Conservation (phyloP, 306 rosid species). For the Spatholobus suberectus region DNA sequence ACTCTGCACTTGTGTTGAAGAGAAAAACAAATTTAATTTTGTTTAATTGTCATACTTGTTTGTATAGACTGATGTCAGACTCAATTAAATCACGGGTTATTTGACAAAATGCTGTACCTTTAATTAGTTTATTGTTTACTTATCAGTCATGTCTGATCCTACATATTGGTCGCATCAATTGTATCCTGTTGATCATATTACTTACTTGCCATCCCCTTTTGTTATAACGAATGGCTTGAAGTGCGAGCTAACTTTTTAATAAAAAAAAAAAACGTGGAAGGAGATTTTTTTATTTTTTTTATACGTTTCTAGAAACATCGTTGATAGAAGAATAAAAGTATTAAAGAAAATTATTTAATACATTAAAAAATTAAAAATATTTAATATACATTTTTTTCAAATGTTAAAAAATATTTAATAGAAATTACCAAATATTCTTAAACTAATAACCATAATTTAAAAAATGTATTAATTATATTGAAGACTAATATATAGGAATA, state of each 20-base stretch:
- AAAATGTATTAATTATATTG: no score
- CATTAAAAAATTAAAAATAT: no score
- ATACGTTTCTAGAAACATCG: no score
- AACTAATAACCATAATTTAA: no score
- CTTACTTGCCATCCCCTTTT: background rate
- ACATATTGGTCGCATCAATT: background rate
- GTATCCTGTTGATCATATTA: background rate
- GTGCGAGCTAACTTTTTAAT: background rate
- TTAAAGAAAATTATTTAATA: background rate
- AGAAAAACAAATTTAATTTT: no score
- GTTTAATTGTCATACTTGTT: background rate
- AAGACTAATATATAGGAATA: no score
- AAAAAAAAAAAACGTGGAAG: background rate
- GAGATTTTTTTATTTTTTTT: no score
- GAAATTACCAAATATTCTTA: no score
- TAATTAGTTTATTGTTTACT: background rate
- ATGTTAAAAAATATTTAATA: no score
- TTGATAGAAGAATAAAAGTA: background rate
- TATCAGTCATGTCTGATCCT: background rate
- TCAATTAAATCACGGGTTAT: background rate
- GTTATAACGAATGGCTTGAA: background rate
- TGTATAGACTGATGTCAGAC: background rate
- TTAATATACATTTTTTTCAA: no score
- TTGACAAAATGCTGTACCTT: background rate
- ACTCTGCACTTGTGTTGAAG: no score